Percentiles rank a stretch among this genome's conserved stretches.
These are phyloP conservation scores for Aurantiochytrium sp. DNA, from an alignment of 108 stramenopile genomes.

Conservation along the genomic window DNA sequence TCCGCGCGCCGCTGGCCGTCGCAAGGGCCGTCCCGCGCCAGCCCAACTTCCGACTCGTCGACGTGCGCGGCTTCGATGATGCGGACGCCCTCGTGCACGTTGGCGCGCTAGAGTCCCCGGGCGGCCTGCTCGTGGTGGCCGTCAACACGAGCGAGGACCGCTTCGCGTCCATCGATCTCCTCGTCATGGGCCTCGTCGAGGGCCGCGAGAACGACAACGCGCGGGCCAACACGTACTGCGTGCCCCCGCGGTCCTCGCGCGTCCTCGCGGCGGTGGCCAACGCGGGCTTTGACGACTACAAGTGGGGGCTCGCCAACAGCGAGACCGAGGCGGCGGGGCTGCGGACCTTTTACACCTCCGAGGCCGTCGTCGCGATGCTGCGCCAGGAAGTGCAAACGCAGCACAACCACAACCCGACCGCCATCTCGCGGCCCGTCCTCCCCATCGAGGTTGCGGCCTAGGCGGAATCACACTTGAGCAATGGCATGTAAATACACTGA, in stretches of 20 bases:
- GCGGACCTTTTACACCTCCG: neutral
- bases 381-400: no score
- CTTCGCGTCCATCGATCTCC: neutral
- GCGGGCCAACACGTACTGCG: neutral
- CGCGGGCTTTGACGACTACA: neutral
- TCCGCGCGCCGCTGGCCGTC: neutral
- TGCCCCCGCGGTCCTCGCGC: conserved; percentile 11
- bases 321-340: neutral
- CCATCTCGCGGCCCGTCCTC: no score
- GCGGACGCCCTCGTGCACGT: neutral
- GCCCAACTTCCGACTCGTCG: neutral
- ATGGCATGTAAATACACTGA: no score
- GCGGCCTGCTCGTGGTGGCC: neutral
- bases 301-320: neutral
- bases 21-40: neutral
- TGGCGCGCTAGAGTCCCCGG: neutral
- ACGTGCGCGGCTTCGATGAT: neutral
- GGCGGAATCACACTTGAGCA: no score
- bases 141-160: neutral
- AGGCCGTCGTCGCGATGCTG: neutral
- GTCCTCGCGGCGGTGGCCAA: neutral
- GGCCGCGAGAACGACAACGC: neutral
- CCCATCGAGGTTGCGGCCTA: no score
- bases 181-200: neutral
- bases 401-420: no score